Percentiles rank a stretch among this genome's conserved stretches.
Conservation (phyloP, 2,329 filamentous ascomycete species). For the Fusarium siculi region DNA sequence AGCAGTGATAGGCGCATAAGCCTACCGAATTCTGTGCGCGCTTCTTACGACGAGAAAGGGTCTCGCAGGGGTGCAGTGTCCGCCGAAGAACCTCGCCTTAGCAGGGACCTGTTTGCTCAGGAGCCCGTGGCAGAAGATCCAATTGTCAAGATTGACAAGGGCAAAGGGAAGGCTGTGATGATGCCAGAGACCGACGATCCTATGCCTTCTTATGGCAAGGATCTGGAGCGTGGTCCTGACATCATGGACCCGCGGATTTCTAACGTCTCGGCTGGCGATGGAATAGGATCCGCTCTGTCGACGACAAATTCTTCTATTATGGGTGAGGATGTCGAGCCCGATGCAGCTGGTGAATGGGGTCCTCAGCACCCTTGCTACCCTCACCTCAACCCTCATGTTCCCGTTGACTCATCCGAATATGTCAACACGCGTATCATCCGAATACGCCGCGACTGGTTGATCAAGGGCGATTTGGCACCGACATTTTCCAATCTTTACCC, state of each 20-base stretch:
- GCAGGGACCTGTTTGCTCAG: constrained; percentile 23
- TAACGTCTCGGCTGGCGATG: constrained; percentile 60
- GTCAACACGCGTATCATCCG: constrained; percentile 87
- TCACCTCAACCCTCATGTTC: constrained; percentile 91
- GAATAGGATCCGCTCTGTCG: constrained; percentile 65
- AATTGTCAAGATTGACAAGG: constrained; percentile 55
- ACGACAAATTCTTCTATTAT: constrained; percentile 70
- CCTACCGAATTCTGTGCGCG: constrained; percentile 63
- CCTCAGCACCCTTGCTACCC: constrained; percentile 94
- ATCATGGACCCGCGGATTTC: constrained; percentile 57
- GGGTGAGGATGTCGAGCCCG: constrained; percentile 72
- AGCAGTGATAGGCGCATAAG: constrained; percentile 62
- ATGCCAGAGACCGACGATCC: constrained; percentile 51
- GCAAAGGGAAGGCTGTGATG: constrained; percentile 64
- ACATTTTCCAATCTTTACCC: constrained; percentile 96
- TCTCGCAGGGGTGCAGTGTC: constrained; percentile 47
- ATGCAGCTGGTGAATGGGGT: constrained; percentile 85
- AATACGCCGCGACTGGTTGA: constrained; percentile 90
- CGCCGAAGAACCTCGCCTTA: constrained; percentile 27
- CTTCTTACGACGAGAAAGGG: constrained; percentile 64
- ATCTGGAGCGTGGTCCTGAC: constrained; percentile 66
- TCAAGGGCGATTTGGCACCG: constrained; percentile 88
- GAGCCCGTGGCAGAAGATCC: constrained; percentile 21
- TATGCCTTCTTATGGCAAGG: constrained; percentile 56
- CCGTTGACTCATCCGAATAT: constrained; percentile 78